Conservation (phyloP, 1,284 basidiomycete genomes). For the Tilletia indica region DNA sequence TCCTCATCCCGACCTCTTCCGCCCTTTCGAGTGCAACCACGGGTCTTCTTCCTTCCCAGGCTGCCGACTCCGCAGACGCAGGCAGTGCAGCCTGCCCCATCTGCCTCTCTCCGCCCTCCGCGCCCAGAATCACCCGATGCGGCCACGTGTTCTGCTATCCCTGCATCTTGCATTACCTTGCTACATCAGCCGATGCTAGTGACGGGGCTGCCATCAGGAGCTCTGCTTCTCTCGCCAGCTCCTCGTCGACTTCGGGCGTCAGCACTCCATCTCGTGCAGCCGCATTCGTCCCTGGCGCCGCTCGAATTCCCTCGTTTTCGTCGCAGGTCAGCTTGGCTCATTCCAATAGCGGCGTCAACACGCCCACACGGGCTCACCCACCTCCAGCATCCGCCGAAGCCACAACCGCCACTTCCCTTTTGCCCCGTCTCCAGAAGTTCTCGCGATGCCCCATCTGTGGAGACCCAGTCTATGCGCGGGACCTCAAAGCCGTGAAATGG, state of each 20-base stretch:
- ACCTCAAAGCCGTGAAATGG: constrained; percentile 82
- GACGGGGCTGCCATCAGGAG: not conserved
- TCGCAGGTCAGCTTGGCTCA: not conserved
- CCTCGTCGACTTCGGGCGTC: not conserved
- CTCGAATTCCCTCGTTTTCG: not conserved
- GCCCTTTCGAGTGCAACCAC: constrained; percentile 45
- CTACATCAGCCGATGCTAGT: constrained; percentile 27
- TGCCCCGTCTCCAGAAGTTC: constrained; percentile 34
- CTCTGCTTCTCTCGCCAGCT: no score
- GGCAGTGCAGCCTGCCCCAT: constrained; percentile 83
- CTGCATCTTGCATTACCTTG: constrained; percentile 71
- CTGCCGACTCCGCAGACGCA: constrained; percentile 48
- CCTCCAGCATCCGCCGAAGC: not conserved
- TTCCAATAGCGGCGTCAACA: not conserved
- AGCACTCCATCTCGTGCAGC: constrained; percentile 3
- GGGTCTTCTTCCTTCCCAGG: not conserved
- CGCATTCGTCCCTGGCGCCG: constrained; percentile 15
- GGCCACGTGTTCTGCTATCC: constrained; percentile 71
- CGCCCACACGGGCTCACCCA: not conserved
- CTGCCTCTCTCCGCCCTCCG: constrained; percentile 83
- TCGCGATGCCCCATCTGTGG: constrained; percentile 84
- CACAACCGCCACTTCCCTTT: not conserved
- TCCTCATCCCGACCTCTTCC: constrained; percentile 76
- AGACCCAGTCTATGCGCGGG: constrained; percentile 83
- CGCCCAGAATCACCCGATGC: constrained; percentile 94